Evolutionary conservation across 441 rosid genomes (phyloP).

Genomic region (Arabidopsis hybrid): DNA sequence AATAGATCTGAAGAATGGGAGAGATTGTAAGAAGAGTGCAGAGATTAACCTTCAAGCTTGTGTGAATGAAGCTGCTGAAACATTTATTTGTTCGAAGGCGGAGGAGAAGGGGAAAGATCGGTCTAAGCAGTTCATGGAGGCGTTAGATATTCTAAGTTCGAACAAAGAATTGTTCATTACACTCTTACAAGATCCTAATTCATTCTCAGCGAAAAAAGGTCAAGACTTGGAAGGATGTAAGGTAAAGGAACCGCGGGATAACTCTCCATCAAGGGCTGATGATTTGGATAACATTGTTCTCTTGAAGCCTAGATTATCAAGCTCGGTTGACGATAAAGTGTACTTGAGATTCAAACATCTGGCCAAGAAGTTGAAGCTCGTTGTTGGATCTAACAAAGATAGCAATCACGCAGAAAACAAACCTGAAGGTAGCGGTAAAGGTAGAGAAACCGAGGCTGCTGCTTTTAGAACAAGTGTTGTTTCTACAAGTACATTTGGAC

Average conservation of each 20-base stretch:
- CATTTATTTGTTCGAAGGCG: slow-evolving; percentile 59
- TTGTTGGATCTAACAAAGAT: slow-evolving; percentile 55
- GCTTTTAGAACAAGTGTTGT: slow-evolving; percentile 35
- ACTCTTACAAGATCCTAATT: slow-evolving; percentile 79
- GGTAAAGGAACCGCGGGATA: slow-evolving; percentile 37
- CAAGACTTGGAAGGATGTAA: slow-evolving; percentile 59
- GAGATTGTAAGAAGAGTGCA: slow-evolving; percentile 35
- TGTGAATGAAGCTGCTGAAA: slow-evolving; percentile 65
- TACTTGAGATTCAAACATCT: slow-evolving; percentile 59
- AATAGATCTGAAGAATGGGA: slow-evolving; percentile 34
- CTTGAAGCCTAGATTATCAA: slow-evolving; percentile 55
- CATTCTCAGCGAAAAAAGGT: slow-evolving; percentile 60
- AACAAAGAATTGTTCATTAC: slow-evolving; percentile 74
- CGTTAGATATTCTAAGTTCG: slow-evolving; percentile 68
- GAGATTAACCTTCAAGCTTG: slow-evolving; percentile 59
- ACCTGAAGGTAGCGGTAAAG: slow-evolving; percentile 44
- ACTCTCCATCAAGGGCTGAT: slow-evolving; percentile 29
- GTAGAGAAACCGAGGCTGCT: slow-evolving; percentile 35
- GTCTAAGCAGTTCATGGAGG: slow-evolving; percentile 74
- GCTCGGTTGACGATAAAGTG: slow-evolving; percentile 49
- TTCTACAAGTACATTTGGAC: slow-evolving; percentile 43
- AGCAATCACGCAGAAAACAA: slow-evolving; percentile 18
- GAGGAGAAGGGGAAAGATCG: slow-evolving; percentile 43
- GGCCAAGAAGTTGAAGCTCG: slow-evolving; percentile 67
- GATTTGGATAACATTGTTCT: slow-evolving; percentile 53